Evolutionary conservation across 148 eudicot genomes (phyloP), one percentile per base, ranked within the genome.

Genomic region (Nepenthes gracilis): DNA sequence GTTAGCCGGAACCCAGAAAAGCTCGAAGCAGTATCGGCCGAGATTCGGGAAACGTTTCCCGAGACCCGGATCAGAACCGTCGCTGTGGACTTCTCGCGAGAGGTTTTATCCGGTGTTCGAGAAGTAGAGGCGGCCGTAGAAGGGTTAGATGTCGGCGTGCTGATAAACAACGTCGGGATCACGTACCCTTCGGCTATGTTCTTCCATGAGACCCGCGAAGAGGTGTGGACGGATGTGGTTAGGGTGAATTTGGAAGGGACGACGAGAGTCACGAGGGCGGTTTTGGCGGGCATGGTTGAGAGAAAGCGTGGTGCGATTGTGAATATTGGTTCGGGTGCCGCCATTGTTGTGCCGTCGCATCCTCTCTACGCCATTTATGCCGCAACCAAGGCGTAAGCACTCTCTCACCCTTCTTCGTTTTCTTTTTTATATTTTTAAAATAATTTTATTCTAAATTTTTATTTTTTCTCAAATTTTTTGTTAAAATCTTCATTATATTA

Each of bases 1-100:
- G 96, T 93, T 1, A 95, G 87, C 48, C 78, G 99, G 2, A 93
- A 79, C 60, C 96, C 89, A 1, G 85, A 78, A 12, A 93, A 88
- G 72, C 81, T 93, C 36, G 64, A 59, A 2, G 95, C 84, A 34
- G 95, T 93, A 35, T 71, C 81, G n/a, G 82, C 61, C 1, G 55
- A 74, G 14, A 88, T 93, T 33, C 71, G 74, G 47, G 65, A 60
- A 11, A 88, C 86, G 49, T 64, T 34, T 63, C 45, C 35, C 1
- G 54, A 54, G 4, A 54, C 58, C 36, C 33, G 62, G 58, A 61
- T 80, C 8, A 83, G 61, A 50, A 70, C 53, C 5, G 79, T 81
- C 1, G 79, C 74, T 36, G 75, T 83, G 55, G 93, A 85, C 58
- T 80, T 85, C 67, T 4, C 77, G 1, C 61, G 63, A 49, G 80